Base-by-base conservation (phyloP, 345 rosid genomes). In the Salix koriyanagi region DNA sequence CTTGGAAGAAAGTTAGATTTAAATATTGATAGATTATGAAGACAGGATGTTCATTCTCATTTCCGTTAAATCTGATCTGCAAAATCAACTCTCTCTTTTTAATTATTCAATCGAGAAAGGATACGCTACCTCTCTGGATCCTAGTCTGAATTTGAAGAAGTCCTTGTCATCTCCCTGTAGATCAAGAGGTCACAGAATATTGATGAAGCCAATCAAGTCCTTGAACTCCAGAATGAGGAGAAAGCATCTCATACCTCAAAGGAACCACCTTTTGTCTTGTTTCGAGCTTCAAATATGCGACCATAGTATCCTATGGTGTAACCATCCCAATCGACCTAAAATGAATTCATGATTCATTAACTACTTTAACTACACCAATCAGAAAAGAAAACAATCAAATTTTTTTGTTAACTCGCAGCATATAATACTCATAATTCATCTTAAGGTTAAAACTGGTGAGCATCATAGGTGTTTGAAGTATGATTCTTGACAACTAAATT, bases 271-370 rank as follows among this genome's bases (percentile, higher is more conserved):
- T 92, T 92, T 62, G 97, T 90, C 86, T 89, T 94, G 86, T 94
- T 94, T 80, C 99, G 94, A 82, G 99, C 99, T 90, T 94, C 99
- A 87, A 94, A 94, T 72, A 94, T 94, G 76, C 98, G 99, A 69
- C 99, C 99, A 82, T 94, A 92, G 86, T 94, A 94, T 64, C 99
- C 99, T 74, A 94, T 94, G 69, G 99, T 91, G 87, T 90, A 94
- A 39, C 97, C 99, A 66, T 91, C 99, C 99, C 99, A 92, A 82
- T 94, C 97, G 87, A 94, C 91, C 99, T 94, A 73, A 79, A 75
- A 72, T 25, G 36, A 52, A 75, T 65, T 69, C 16, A 41, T 58
- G 61, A 71, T 56, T 75, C 74, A 76, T 18, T 13, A 65, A 39
- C 73, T 60, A 72, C 65, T 36, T 65, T 39, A 76, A 56, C 67